Percentiles rank a stretch among this genome's conserved stretches.
These are phyloP conservation scores for Ustilaginoidea virens DNA, from an alignment of 2,329 filamentous ascomycete species.

Conservation along the genomic window DNA sequence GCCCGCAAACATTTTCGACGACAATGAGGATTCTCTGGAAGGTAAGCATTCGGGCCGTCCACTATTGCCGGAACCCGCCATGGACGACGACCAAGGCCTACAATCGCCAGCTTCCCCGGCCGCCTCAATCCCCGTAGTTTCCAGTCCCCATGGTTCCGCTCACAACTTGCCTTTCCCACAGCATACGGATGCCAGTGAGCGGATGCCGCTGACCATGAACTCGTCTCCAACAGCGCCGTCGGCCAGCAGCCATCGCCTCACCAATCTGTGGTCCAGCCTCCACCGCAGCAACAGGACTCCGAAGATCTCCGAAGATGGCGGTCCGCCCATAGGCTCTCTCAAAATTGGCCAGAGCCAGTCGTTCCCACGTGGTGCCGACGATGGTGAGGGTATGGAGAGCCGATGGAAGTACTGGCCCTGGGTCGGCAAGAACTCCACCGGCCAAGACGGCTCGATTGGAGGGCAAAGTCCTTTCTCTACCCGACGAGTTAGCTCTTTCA, in stretches of 20 bases:
- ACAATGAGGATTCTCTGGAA: constrained; percentile 39
- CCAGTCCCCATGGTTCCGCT: constrained; percentile 46
- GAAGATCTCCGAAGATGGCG: constrained; percentile 36
- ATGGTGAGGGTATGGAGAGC: constrained; percentile 33
- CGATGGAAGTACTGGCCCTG: constrained; percentile 42
- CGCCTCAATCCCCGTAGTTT: constrained; percentile 39
- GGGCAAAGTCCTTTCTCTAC: constrained; percentile 22
- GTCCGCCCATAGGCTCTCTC: constrained; percentile 51
- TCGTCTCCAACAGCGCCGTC: constrained; percentile 23
- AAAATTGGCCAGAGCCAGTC: constrained; percentile 64
- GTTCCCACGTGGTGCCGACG: constrained; percentile 48
- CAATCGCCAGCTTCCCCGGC: constrained; percentile 47
- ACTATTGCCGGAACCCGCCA: constrained; percentile 16
- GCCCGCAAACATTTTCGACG: constrained; percentile 51
- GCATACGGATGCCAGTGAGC: constrained; percentile 31
- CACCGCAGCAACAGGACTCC: constrained; percentile 41
- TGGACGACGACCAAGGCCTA: constrained; percentile 24
- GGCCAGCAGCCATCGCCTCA: constrained; percentile 20
- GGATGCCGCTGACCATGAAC: constrained; percentile 21
- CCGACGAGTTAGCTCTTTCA: constrained; percentile 29
- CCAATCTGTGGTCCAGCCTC: constrained; percentile 42
- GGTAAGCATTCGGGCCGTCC: constrained; percentile 19
- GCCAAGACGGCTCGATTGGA: constrained; percentile 22
- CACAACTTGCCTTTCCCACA: constrained; percentile 40
- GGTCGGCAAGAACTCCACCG: constrained; percentile 39